phyloP scores from a whole-genome alignment of 2,329 filamentous ascomycete genomes.

The Fusarium austroafricanum region DNA sequence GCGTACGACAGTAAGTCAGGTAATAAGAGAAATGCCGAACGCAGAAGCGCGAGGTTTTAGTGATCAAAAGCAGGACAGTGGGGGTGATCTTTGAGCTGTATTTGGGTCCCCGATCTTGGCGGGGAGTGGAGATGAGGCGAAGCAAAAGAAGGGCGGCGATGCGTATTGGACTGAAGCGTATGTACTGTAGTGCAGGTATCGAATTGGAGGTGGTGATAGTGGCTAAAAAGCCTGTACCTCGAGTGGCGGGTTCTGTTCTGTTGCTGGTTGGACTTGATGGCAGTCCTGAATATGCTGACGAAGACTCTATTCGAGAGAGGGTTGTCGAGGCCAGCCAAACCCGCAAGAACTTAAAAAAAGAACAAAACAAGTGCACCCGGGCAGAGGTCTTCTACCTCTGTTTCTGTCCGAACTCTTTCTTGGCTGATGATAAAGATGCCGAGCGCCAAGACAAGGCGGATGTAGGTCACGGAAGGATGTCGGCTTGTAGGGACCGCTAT shows the following conservation, averaged over 20 bases:
- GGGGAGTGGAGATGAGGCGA: slow-evolving; percentile 38
- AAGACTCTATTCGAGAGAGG: slow-evolving; percentile 19
- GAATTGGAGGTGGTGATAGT: slow-evolving; percentile 29
- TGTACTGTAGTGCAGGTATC: slow-evolving; percentile 2
- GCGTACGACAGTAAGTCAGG: slow-evolving; percentile 37
- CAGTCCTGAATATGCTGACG: slow-evolving; percentile 16
- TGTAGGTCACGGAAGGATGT: slow-evolving; percentile 39
- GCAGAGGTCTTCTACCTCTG: not conserved
- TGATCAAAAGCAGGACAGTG: slow-evolving; percentile 35
- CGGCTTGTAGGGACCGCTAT: slow-evolving; percentile 32
- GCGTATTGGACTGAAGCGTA: slow-evolving; percentile 6
- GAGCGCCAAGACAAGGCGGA: slow-evolving; percentile 35
- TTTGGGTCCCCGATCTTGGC: slow-evolving; percentile 32
- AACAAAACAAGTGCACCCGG: not conserved
- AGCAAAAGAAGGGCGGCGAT: slow-evolving; percentile 13
- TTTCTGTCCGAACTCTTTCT: slow-evolving; percentile 18
- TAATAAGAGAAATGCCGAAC: slow-evolving; percentile 29
- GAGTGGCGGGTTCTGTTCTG: slow-evolving; percentile 24
- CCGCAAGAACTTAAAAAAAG: not conserved
- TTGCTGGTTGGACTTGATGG: slow-evolving; percentile 21
- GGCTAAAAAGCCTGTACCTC: slow-evolving; percentile 27
- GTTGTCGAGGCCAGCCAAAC: slow-evolving; percentile 8
- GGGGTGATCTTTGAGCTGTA: slow-evolving; percentile 35
- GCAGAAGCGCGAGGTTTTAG: slow-evolving; percentile 15
- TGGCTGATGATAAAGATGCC: slow-evolving; percentile 37